A percentile compares a stretch with the other conserved stretches of the same genome.
These are phyloP conservation scores for Claviceps capensis DNA, from an alignment of 2,329 filamentous ascomycete genomes.

Conservation along the genomic window DNA sequence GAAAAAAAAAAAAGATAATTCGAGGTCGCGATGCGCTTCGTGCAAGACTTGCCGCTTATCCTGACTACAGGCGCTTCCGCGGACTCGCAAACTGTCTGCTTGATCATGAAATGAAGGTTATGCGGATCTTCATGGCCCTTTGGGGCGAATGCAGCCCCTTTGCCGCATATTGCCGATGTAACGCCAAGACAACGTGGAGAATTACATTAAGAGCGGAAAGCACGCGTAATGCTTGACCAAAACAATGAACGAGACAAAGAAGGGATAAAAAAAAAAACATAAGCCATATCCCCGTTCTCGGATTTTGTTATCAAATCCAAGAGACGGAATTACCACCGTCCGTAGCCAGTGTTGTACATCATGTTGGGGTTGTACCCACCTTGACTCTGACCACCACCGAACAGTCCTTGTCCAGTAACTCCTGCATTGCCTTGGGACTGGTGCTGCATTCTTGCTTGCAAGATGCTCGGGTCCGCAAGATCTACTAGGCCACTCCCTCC, in stretches of 20 bases:
- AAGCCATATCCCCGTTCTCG: slow-evolving; percentile 5
- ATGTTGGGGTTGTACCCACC: slow-evolving; percentile 86
- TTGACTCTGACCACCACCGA: slow-evolving; percentile 76
- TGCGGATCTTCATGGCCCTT: slow-evolving; percentile 15
- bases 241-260: slow-evolving; percentile 6
- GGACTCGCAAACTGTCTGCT: slow-evolving; percentile 17
- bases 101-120: slow-evolving; percentile 14
- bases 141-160: slow-evolving; percentile 12
- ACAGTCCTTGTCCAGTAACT: slow-evolving; percentile 66
- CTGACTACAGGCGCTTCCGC: slow-evolving; percentile 13
- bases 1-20: slow-evolving; percentile 4
- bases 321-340: slow-evolving; percentile 46
- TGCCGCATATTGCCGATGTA: slow-evolving; percentile 13
- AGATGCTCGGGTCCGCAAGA: slow-evolving; percentile 99
- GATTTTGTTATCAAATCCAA: neutral
- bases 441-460: slow-evolving; percentile 94
- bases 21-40: slow-evolving; percentile 12
- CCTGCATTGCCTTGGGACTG: slow-evolving; percentile 67
- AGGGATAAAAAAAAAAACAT: slow-evolving; percentile 10
- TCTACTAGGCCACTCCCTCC: slow-evolving; percentile 98
- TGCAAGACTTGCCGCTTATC: slow-evolving; percentile 15
- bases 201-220: slow-evolving; percentile 7
- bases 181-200: slow-evolving; percentile 12
- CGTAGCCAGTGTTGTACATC: slow-evolving; percentile 65
- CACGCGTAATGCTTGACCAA: slow-evolving; percentile 11